A percentile compares a stretch with the other conserved stretches of the same genome.
Conservation (phyloP, 2,329 filamentous ascomycete species). For the Keithomyces neogunnii region DNA sequence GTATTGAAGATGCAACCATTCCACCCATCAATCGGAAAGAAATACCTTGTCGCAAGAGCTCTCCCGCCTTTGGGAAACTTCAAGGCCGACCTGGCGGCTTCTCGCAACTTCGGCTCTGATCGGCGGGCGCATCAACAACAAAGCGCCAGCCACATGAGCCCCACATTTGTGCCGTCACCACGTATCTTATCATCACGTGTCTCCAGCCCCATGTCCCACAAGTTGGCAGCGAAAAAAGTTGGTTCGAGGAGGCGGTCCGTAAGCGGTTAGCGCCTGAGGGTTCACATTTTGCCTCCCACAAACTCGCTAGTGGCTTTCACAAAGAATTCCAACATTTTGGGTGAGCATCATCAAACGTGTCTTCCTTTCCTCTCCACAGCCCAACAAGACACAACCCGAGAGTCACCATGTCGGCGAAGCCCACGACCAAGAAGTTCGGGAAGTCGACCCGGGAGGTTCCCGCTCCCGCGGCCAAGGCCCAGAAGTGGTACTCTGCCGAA, state of each 20-base stretch:
- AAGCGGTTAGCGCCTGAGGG: conserved; percentile 30
- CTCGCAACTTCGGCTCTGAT: conserved; percentile 29
- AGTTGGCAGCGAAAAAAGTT: conserved; percentile 8
- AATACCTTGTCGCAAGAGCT: conserved; percentile 9
- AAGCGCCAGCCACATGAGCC: not conserved
- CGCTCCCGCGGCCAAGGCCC: conserved; percentile 80
- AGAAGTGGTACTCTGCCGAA: conserved; percentile 98
- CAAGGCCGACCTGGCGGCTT: conserved; percentile 24
- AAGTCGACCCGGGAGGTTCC: conserved; percentile 91
- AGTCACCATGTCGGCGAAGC: conserved; percentile 66
- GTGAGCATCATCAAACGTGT: conserved; percentile 28
- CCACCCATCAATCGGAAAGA: not conserved
- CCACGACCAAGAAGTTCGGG: conserved; percentile 90
- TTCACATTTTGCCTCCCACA: conserved; percentile 36
- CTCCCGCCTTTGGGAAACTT: not conserved
- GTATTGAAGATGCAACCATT: no score
- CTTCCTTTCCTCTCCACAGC: conserved; percentile 25
- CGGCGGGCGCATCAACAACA: not conserved
- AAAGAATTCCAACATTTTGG: conserved; percentile 34
- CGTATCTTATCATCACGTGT: conserved; percentile 30
- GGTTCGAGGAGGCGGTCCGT: conserved; percentile 12
- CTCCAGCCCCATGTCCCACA: conserved; percentile 22
- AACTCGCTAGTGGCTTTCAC: conserved; percentile 33
- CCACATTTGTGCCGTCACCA: not conserved
- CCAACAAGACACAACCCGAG: conserved; percentile 33